Conservation (phyloP, 139 green algal species). For the Coelastrella sp. region DNA sequence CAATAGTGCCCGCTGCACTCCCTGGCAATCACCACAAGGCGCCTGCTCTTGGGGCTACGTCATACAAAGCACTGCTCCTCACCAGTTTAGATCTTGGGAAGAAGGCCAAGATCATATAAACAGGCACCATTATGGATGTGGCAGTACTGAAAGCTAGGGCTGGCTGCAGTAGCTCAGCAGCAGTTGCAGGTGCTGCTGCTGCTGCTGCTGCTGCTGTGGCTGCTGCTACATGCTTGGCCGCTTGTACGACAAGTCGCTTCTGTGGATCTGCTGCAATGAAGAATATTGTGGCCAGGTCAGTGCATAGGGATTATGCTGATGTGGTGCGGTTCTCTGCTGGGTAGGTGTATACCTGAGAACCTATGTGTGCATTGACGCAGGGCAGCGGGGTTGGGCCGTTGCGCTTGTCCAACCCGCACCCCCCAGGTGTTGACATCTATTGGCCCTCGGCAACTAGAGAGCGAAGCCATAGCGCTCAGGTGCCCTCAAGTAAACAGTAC, state of each 20-base stretch:
- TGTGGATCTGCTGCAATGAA: background rate
- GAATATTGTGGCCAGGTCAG: background rate
- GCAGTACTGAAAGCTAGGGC: slow-evolving; percentile 63
- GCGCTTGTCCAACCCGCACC: too few species aligned
- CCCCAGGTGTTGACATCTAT: too few species aligned
- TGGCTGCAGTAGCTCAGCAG: slow-evolving; percentile 26
- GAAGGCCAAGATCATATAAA: slow-evolving; percentile 74
- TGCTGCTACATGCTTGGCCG: slow-evolving; percentile 26
- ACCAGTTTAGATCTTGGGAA: slow-evolving; percentile 53
- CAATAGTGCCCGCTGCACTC: background rate
- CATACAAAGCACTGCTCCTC: background rate
- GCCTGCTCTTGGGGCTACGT: too few species aligned
- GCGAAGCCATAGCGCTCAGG: too few species aligned
- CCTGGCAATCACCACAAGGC: background rate
- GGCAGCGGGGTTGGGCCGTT: too few species aligned
- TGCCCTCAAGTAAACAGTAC: too few species aligned
- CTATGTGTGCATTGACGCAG: too few species aligned
- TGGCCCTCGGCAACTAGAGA: too few species aligned
- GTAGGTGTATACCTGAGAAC: too few species aligned
- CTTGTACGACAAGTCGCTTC: background rate
- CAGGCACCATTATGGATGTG: slow-evolving; percentile 74
- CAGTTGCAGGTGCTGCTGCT: background rate
- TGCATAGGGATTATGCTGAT: too few species aligned
- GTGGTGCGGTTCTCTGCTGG: too few species aligned
- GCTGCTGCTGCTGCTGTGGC: background rate